Conservation (phyloP, 2,329 filamentous ascomycete species). For the Sporothrix phasma region DNA sequence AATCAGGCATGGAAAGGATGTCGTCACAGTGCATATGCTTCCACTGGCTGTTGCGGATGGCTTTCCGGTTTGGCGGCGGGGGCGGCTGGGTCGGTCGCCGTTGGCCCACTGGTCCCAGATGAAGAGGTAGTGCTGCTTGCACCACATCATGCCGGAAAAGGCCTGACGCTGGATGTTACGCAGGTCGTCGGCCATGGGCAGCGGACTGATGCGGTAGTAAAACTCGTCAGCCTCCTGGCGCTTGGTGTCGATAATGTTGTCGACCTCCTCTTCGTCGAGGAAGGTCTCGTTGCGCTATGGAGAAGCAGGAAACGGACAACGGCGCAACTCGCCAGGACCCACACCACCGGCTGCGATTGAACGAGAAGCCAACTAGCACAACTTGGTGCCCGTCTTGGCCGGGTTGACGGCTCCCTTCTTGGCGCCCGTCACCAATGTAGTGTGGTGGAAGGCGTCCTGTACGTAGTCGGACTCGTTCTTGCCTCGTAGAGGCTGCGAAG, state of each 20-base stretch:
- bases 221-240: slow-evolving; percentile 92
- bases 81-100: slow-evolving; percentile 78
- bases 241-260: slow-evolving; percentile 79
- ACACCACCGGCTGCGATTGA: slow-evolving; percentile 85
- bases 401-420: slow-evolving; percentile 79
- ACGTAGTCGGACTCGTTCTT: slow-evolving; percentile 76
- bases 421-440: slow-evolving; percentile 70
- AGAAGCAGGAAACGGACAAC: slow-evolving; percentile 88
- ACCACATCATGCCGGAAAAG: slow-evolving; percentile 96
- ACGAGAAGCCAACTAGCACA: slow-evolving; percentile 83
- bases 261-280: slow-evolving; percentile 85
- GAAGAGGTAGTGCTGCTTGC: slow-evolving; percentile 93
- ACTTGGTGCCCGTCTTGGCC: slow-evolving; percentile 70
- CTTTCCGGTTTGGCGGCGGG: slow-evolving; percentile 69
- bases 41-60: slow-evolving; percentile 80
- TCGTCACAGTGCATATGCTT: slow-evolving; percentile 93
- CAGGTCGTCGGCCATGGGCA: slow-evolving; percentile 87
- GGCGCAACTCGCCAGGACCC: slow-evolving; percentile 79
- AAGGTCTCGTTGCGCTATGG: slow-evolving; percentile 64
- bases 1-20: slow-evolving; percentile 94
- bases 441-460: slow-evolving; percentile 89
- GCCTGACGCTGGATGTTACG: slow-evolving; percentile 93
- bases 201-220: slow-evolving; percentile 83
- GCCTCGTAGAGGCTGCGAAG: slow-evolving; percentile 63
- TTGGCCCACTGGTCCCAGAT: slow-evolving; percentile 98